Conservation (phyloP, 23 red algal genomes). For the Gracilaria caudata region DNA sequence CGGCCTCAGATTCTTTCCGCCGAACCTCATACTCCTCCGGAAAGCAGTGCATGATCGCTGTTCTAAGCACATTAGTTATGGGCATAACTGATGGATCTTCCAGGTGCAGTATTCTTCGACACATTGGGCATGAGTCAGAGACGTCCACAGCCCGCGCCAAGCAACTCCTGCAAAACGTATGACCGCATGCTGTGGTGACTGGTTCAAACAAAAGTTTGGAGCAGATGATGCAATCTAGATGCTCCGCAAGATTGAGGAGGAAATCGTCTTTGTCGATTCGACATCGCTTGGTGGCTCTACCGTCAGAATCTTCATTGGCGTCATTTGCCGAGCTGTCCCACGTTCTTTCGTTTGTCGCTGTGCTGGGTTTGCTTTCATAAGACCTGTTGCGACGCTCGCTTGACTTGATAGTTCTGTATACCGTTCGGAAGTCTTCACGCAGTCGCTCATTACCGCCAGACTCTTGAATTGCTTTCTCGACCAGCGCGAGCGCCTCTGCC, state of each 20-base stretch:
- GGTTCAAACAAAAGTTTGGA: conserved; percentile 77
- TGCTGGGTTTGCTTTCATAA: background rate
- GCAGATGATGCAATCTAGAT: conserved; percentile 77
- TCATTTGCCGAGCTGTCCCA: background rate
- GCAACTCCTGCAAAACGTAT: conserved; percentile 82
- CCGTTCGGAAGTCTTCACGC: background rate
- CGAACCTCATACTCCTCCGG: conserved; percentile 54
- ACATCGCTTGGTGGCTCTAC: background rate
- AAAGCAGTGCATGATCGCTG: conserved; percentile 52
- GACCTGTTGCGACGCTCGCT: conserved; percentile 21
- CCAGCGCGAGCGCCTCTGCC: conserved; percentile 4
- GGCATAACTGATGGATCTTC: conserved; percentile 61
- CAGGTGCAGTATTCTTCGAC: conserved; percentile 67
- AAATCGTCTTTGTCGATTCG: conserved; percentile 16
- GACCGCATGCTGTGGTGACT: conserved; percentile 81
- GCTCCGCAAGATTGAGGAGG: conserved; percentile 8
- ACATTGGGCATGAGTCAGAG: conserved; percentile 69
- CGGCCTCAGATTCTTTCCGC: conserved; percentile 32
- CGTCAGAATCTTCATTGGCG: background rate
- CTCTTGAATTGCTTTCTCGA: conserved; percentile 30
- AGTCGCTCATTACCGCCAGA: background rate
- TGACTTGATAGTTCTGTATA: conserved; percentile 14
- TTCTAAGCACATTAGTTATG: conserved; percentile 54
- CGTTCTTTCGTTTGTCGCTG: background rate
- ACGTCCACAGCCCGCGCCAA: conserved; percentile 68